These are phyloP conservation scores for Sherardia arvensis DNA, from an alignment of 257 asterid species.

Conservation along the genomic window DNA sequence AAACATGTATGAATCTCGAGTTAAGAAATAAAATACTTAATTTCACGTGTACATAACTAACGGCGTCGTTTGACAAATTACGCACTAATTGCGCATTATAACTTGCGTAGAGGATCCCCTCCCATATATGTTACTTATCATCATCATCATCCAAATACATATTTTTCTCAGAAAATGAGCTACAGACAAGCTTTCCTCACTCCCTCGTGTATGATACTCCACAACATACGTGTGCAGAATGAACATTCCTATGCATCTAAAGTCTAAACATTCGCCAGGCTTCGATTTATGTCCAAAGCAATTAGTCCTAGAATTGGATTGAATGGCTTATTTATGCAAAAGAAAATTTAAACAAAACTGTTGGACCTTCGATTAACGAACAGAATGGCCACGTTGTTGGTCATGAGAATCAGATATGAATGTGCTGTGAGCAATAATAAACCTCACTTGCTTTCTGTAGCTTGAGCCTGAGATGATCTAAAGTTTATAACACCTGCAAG, in stretches of 20 bases:
- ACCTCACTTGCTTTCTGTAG: constrained; percentile 22
- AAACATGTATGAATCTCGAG: too few relatives aligned
- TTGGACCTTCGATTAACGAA: constrained; percentile 1
- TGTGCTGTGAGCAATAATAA: constrained; percentile 6
- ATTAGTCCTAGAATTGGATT: constrained; percentile 1
- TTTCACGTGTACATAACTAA: too few relatives aligned
- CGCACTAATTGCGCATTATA: too few relatives aligned
- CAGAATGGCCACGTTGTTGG: constrained; percentile 12
- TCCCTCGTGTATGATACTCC: not conserved
- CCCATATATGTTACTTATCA: not conserved
- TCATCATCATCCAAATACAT: not conserved
- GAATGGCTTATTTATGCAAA: not conserved
- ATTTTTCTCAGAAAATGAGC: not conserved
- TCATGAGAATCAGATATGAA: not conserved
- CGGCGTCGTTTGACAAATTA: too few relatives aligned
- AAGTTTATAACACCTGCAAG: constrained; percentile 32
- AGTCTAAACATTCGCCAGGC: not conserved
- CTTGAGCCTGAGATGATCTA: constrained; percentile 9
- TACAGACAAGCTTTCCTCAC: not conserved
- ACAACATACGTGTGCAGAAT: not conserved
- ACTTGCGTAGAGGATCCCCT: too few relatives aligned
- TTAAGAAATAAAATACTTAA: too few relatives aligned
- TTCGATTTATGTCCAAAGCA: not conserved
- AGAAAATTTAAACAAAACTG: not conserved
- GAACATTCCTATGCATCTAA: not conserved